A percentile compares a stretch with the other conserved stretches of the same genome.
These are phyloP conservation scores for Pilasporangium apinafurcum DNA, from an alignment of 352 stramenopile species.

Conservation along the genomic window DNA sequence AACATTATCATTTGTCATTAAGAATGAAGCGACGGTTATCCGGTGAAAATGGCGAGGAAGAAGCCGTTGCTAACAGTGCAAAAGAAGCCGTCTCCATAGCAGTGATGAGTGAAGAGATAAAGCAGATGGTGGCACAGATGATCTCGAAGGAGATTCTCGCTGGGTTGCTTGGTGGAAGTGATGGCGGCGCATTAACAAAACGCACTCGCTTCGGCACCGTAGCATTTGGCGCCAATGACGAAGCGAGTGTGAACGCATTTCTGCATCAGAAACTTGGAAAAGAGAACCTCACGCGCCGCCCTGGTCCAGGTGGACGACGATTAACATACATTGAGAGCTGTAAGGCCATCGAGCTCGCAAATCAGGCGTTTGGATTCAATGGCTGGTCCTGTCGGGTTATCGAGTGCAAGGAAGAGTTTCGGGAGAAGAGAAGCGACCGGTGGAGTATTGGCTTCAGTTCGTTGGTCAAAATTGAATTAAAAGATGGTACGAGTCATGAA, in stretches of 20 bases:
- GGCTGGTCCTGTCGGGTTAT: constrained; percentile 81
- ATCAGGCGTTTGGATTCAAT: constrained; percentile 86
- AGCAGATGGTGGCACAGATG: constrained; percentile 28
- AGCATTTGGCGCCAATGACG: constrained; percentile 36
- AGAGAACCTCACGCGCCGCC: constrained; percentile 54
- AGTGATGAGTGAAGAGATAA: constrained; percentile 18
- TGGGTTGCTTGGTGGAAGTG: constrained; percentile 7
- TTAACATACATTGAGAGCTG: constrained; percentile 88
- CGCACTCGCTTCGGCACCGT: constrained; percentile 48
- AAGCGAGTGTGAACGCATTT: constrained; percentile 58
- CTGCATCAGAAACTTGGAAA: constrained; percentile 83
- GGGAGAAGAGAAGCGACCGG: constrained; percentile 57
- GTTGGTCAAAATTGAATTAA: constrained; percentile 79
- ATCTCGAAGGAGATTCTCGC: constrained; percentile 27
- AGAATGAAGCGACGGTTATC: constrained; percentile 38
- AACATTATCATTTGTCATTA: too few relatives aligned
- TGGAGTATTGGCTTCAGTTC: constrained; percentile 78
- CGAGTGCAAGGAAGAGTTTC: constrained; percentile 84
- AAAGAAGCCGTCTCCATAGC: background rate
- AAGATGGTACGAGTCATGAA: constrained; percentile 79
- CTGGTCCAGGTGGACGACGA: constrained; percentile 61
- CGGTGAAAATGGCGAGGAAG: constrained; percentile 9
- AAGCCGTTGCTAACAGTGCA: background rate
- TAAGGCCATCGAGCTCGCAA: constrained; percentile 85
- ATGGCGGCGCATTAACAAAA: background rate